Conservation (phyloP, 2,329 filamentous ascomycete genomes). For the Nemania sp. region DNA sequence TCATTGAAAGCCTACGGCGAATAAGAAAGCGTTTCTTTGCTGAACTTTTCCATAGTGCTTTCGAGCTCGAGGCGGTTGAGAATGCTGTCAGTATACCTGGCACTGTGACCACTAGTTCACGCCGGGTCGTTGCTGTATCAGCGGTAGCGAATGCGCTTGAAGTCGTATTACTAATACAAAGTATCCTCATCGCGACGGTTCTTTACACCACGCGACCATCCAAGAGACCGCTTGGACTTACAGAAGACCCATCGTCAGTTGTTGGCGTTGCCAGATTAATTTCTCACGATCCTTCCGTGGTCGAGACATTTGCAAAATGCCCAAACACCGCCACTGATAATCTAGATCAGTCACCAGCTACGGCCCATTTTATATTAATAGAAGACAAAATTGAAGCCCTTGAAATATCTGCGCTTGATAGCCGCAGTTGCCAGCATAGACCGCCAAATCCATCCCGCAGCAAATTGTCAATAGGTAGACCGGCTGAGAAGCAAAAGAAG, state of each 20-base stretch:
- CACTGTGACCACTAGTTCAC: neutral
- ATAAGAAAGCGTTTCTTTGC: conserved; percentile 8
- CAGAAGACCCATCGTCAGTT: neutral
- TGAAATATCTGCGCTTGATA: neutral
- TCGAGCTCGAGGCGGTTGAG: neutral
- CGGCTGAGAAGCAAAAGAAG: too few species aligned
- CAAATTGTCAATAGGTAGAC: too few species aligned
- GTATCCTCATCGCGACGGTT: neutral
- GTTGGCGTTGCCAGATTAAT: conserved; percentile 4
- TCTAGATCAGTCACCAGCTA: neutral
- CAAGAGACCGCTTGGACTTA: neutral
- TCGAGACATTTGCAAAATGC: neutral
- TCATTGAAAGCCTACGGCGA: neutral
- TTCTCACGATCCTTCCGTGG: neutral
- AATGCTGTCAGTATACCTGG: neutral
- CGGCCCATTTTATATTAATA: neutral
- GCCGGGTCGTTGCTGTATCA: neutral
- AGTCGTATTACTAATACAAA: neutral
- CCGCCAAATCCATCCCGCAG: neutral
- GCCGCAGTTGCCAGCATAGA: neutral
- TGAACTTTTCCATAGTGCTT: conserved; percentile 1
- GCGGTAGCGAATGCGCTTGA: conserved; percentile 5
- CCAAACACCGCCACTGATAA: neutral
- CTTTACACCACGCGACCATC: neutral
- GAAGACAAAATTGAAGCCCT: neutral